Evolutionary conservation across 805 yeast genomes (phyloP), one percentile per base, ranked within the genome.

Genomic region (Candida silvicultrix): DNA sequence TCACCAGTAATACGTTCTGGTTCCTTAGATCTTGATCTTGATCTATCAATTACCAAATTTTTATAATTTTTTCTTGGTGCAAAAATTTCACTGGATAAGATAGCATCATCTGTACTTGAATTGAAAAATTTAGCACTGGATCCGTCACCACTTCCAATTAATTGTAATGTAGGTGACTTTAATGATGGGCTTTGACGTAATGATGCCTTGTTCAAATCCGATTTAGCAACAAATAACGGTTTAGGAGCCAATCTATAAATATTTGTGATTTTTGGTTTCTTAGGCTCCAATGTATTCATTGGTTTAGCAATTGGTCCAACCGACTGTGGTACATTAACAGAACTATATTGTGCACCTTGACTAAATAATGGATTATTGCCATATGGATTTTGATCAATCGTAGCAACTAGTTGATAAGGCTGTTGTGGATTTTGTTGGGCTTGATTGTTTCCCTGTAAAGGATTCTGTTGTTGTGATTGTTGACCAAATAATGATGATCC

Each of bases 281-380:
- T 84, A 63, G 80, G 83, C 42, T 66, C 68, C 36, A 70, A 28
- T 10, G 31, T 62, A 3, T 69, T 64, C 20, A 77, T 55, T 6
- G 83, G 80, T 22, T 73, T 75, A 5, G 72, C 73, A 8, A 76
- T 66, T 10, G 78, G 73, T 37, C 69, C 71, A 19, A 59, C 51
- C 12, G 67, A 57, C 12, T 70, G 65, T 39, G 57, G 59, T 4
- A 74, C 68, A 22, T 66, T 61, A 20, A 66, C 44, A 7, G 72
- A 67, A 15, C 68, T 59, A 25, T 57, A 55, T 10, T 67, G 68
- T n/a, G 65, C 58, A 29, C 63, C 62, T 25, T 63, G 55, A 38
- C 60, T 63, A 55, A 86, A 88, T 44, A 90, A 68, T 6, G 89
- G 85, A 55, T 83, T 82, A 41, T 78, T 74, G 1, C 96, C 95